Evolutionary conservation across 228 moss, liverwort and hornwort species (phyloP), one percentile per base, ranked within the genome.

Genomic region (Sphagnum magellanicum): DNA sequence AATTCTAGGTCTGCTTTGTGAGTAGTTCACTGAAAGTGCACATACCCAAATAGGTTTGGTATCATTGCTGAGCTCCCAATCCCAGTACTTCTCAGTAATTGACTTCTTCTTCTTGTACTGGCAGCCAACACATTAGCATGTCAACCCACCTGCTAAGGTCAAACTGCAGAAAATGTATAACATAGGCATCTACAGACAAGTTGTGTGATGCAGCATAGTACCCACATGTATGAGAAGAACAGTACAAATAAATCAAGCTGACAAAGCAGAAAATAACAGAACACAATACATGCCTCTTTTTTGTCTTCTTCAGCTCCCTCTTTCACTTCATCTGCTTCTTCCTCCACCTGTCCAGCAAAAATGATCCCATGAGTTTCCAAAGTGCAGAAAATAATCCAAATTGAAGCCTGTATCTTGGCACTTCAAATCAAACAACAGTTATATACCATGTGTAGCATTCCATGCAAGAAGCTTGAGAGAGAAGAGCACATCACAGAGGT

Each of bases 41-140:
- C 76, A 53, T 53, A 84, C 76, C 85, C 85, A 86, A 17, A 86
- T 72, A 14, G 85, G 85, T 68, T 86, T 86, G 53, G 85, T 81
- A 52, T 86, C 85, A 52, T 86, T 86, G 1, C 76, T 62, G 5
- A 86, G 67, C 68, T 81, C 81, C 85, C 85, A 86, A 9, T 86
- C 85, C 67, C 71, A 86, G 74, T 86, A 86, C 73, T 81, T 81
- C 72, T 85, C 85, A 5, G 76, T 72, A 8, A 72, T 67, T 3
- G 74, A 77, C 67, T 81, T 79, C 8, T 69, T 74, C 66, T 78
- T 73, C 78, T 73, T 78, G 62, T 71, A 50, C 62, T 58, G 46
- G 49, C 14, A 59, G 15, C 32, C 32, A 32, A 32, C 32, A 32
- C 32, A 32, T 32, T 32, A 32, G 32, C 32, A 32, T 32, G 32